Evolutionary conservation across 345 rosid species (phyloP), one percentile per base, ranked within the genome.

Genomic region (Populus euphratica): DNA sequence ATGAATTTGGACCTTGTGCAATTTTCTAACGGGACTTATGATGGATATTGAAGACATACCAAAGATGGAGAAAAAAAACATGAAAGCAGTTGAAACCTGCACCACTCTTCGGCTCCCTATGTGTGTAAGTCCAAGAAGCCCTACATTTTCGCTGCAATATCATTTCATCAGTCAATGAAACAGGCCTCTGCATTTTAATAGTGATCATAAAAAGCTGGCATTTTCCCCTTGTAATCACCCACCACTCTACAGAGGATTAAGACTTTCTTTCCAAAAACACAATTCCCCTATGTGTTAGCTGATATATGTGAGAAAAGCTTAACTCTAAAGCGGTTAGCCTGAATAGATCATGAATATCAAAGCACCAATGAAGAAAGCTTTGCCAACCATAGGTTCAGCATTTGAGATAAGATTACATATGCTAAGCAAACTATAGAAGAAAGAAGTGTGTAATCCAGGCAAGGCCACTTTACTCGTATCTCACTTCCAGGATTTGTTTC

Each of bases 21-120:
- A 66, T 2, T 33, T 31, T 41, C 5, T 2, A 25, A 38, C 2
- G 20, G 49, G 56, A 69, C 38, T 63, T 70, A 69, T 13, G 36
- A 72, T 27, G 23, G 3, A 56, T 23, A 56, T 27, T 43, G 23
- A 76, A 75, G 17, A 82, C 93, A 36, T 73, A 96, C 99, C 99
- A 78, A 96, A 96, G 84, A 96, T 88, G 78, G 99, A 90, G 94
- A 93, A 93, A 80, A 96, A 96, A 79, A 96, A 85, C 99, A 96
- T 93, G 92, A 96, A 96, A 72, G 78, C 96, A 72, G 99, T 92
- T 47, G 99, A 92, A 69, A 96, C 81, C 86, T 96, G 98, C 80
- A 96, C 93, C 66, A 88, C 98, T 81, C 99, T 87, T 85, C 99
- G 88, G 89, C 99, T 96, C 71, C 99, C 99, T 74, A 93, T 90